Evolutionary conservation across 2,329 filamentous ascomycete genomes (phyloP).

Genomic region (Alternaria rosae): DNA sequence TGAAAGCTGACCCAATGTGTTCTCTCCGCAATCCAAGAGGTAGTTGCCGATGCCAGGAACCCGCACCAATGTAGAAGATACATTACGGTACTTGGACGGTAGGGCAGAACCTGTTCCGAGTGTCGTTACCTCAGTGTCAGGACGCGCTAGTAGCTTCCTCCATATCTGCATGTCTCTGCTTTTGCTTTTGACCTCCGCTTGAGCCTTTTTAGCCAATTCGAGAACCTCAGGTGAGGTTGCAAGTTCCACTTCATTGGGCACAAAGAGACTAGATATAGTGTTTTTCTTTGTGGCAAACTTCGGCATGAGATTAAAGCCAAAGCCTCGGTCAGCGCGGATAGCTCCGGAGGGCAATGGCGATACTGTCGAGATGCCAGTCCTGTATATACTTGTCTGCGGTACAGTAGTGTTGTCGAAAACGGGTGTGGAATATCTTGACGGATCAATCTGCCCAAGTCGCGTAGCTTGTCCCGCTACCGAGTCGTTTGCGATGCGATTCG

Average conservation of each 20-base stretch:
- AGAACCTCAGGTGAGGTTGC: slow-evolving; percentile 59
- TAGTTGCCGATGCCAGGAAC: slow-evolving; percentile 89
- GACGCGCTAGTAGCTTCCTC: slow-evolving; percentile 73
- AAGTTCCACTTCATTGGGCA: slow-evolving; percentile 55
- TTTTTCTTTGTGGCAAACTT: slow-evolving; percentile 48
- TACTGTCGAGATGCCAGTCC: slow-evolving; percentile 1
- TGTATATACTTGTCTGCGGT: slow-evolving; percentile 46
- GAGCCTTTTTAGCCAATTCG: slow-evolving; percentile 59
- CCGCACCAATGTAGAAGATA: slow-evolving; percentile 84
- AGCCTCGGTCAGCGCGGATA: slow-evolving; percentile 50
- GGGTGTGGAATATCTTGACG: slow-evolving; percentile 75
- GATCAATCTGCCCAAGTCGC: slow-evolving; percentile 75
- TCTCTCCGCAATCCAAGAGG: slow-evolving; percentile 90
- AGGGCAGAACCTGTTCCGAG: slow-evolving; percentile 90
- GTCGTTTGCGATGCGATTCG: slow-evolving; percentile 77
- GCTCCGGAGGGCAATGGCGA: slow-evolving; percentile 27
- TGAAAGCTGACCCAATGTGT: slow-evolving; percentile 85
- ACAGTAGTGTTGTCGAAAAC: slow-evolving; percentile 65
- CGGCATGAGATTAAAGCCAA: slow-evolving; percentile 57
- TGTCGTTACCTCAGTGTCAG: slow-evolving; percentile 82
- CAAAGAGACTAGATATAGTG: slow-evolving; percentile 49
- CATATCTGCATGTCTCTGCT: slow-evolving; percentile 58
- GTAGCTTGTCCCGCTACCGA: slow-evolving; percentile 71
- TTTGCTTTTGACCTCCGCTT: slow-evolving; percentile 43
- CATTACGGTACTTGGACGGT: slow-evolving; percentile 94